Evolutionary conservation across 345 rosid genomes (phyloP).

Genomic region (Eutrema heterophyllum): DNA sequence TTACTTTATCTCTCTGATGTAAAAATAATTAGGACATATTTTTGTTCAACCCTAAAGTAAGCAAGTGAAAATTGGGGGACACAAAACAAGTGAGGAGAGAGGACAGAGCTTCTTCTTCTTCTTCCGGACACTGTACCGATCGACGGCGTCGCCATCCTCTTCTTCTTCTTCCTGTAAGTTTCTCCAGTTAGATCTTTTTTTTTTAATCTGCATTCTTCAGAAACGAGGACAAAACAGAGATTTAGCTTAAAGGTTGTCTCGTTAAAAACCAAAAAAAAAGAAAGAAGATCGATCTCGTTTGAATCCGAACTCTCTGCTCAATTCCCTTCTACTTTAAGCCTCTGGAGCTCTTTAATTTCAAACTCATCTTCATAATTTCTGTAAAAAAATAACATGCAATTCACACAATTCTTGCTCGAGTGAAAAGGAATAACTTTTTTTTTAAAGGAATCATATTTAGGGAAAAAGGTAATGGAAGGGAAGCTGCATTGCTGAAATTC

Average conservation of each 20-base stretch:
- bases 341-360: background rate
- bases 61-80: too few relatives aligned
- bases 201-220: background rate
- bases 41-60: background rate
- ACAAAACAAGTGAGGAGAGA: background rate
- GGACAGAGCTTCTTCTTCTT: constrained; percentile 7
- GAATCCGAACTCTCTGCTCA: background rate
- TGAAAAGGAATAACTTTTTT: background rate
- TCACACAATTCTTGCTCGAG: background rate
- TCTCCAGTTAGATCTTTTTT: background rate
- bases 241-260: background rate
- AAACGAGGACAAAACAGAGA: background rate
- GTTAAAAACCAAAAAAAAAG: too few relatives aligned
- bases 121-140: constrained; percentile 1
- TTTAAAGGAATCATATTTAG: background rate
- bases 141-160: background rate
- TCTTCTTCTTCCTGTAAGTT: constrained; percentile 9
- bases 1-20: background rate
- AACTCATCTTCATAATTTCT: background rate
- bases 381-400: constrained; percentile 18
- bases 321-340: background rate
- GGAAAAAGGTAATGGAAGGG: background rate
- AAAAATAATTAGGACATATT: background rate
- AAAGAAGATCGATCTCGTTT: background rate
- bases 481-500: constrained; percentile 9